Conservation (phyloP, 179 eudicot genomes). For the Beta macrorhiza region DNA sequence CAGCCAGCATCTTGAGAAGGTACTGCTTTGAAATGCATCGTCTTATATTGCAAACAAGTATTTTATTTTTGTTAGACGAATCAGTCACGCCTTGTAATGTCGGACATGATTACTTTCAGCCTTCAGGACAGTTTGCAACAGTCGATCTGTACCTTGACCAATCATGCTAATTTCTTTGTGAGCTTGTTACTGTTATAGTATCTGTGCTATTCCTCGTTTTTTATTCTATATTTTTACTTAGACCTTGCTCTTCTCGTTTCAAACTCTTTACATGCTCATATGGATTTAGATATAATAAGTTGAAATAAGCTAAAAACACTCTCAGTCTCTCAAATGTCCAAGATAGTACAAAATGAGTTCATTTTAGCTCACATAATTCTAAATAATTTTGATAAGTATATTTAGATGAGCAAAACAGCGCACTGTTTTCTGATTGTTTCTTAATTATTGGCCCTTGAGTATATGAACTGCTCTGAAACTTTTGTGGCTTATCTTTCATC, state of each 20-base stretch:
- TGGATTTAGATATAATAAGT: neutral
- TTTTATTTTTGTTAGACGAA: neutral
- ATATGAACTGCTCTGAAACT: neutral
- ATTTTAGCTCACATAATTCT: neutral
- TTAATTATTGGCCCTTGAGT: neutral
- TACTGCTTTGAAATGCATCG: constrained; percentile 26
- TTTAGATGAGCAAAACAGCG: no score
- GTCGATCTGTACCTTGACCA: neutral
- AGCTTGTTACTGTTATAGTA: neutral
- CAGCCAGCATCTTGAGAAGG: constrained; percentile 92
- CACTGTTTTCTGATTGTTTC: constrained; percentile 7
- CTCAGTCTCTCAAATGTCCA: neutral
- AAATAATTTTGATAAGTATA: neutral
- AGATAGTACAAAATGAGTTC: neutral
- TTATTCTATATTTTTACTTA: neutral
- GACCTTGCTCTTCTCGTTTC: neutral
- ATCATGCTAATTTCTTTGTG: no score
- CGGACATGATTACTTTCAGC: neutral
- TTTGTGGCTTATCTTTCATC: neutral
- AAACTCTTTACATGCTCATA: neutral
- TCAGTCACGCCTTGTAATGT: neutral
- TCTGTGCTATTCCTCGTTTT: neutral
- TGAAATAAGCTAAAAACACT: neutral
- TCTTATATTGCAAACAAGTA: neutral
- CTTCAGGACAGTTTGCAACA: neutral